Conservation (phyloP, 208 protist species). For the Tritrichomonas musculus region DNA sequence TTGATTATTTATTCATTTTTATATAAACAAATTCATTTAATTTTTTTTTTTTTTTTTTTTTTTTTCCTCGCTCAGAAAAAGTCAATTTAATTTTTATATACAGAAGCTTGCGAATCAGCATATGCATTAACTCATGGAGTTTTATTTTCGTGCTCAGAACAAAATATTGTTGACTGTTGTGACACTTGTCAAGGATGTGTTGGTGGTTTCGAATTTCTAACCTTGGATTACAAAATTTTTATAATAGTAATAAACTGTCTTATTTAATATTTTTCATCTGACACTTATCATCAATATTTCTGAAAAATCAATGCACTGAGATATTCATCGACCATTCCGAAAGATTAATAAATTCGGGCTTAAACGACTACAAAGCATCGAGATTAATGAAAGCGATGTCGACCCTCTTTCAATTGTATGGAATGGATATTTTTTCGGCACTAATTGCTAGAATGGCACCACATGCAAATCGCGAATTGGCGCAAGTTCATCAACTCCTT, state of each 20-base stretch:
- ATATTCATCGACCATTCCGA: neutral
- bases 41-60: too few relatives aligned
- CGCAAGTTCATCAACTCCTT: neutral
- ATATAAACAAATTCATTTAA: too few relatives aligned
- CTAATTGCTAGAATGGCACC: neutral
- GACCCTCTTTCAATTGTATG: neutral
- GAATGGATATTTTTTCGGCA: neutral
- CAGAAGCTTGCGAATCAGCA: conserved; percentile 44
- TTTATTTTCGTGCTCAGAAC: conserved; percentile 26
- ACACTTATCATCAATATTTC: too few relatives aligned
- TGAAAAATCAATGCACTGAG: neutral
- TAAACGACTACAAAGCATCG: neutral
- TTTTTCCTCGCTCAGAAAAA: too few relatives aligned
- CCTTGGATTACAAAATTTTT: conserved; percentile 34
- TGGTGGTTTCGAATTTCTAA: conserved; percentile 34
- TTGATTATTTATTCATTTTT: too few relatives aligned
- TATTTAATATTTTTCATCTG: too few relatives aligned
- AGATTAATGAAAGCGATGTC: neutral
- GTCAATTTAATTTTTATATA: too few relatives aligned
- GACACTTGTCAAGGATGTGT: conserved; percentile 17
- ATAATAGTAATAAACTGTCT: too few relatives aligned
- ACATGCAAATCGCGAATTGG: neutral
- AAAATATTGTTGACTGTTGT: conserved; percentile 42
- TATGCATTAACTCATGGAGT: neutral
- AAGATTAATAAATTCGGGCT: neutral